These are phyloP conservation scores for Starmerella powellii DNA, from an alignment of 805 yeast species.

Conservation along the genomic window DNA sequence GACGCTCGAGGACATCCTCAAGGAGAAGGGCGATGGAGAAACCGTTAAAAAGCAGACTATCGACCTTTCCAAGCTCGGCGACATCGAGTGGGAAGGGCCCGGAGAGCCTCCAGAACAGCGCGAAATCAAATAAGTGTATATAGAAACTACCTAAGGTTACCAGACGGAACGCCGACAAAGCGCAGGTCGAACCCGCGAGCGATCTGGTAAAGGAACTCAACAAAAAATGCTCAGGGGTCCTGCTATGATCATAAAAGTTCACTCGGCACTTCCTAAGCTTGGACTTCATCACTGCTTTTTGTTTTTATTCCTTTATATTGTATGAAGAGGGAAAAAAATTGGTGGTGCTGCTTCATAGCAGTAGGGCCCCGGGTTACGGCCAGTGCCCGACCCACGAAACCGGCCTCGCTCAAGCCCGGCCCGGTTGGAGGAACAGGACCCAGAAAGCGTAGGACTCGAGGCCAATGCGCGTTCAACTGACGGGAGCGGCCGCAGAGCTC, in stretches of 20 bases:
- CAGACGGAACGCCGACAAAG: neutral
- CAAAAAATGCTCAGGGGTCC: slow-evolving; percentile 23
- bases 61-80: slow-evolving; percentile 36
- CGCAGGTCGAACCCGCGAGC: too few relatives aligned
- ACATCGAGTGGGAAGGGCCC: slow-evolving; percentile 27
- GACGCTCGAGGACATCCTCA: slow-evolving; percentile 68
- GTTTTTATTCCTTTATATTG: slow-evolving; percentile 12
- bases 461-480: slow-evolving; percentile 1
- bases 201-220: neutral
- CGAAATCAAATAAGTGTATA: slow-evolving; percentile 1
- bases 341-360: too few relatives aligned
- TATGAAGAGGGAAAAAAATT: slow-evolving; percentile 10
- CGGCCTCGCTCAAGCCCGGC: too few relatives aligned
- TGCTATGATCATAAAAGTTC: slow-evolving; percentile 25
- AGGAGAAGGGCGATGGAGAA: slow-evolving; percentile 55
- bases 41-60: slow-evolving; percentile 49
- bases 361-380: neutral
- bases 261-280: slow-evolving; percentile 29
- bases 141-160: neutral
- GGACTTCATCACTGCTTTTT: slow-evolving; percentile 22
- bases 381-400: neutral
- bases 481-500: slow-evolving; percentile 3
- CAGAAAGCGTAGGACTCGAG: too few relatives aligned
- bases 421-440: too few relatives aligned
- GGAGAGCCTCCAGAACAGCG: slow-evolving; percentile 13